Conservation (phyloP, 768 basidiomycete genomes). For the Lentinula edodes region DNA sequence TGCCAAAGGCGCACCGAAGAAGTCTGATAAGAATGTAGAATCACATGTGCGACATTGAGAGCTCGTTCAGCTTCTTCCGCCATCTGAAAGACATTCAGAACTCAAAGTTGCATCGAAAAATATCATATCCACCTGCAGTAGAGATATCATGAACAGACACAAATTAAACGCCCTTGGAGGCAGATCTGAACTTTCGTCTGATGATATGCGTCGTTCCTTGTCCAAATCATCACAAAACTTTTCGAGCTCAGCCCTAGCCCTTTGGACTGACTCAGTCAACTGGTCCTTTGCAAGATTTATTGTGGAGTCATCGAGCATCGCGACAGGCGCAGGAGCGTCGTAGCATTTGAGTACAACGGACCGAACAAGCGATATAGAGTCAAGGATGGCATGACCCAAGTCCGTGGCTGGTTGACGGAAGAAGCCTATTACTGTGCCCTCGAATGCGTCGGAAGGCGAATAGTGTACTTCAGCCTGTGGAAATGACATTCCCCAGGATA, state of each 20-base stretch:
- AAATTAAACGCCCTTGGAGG: conserved; percentile 26
- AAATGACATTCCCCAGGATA: conserved; percentile 35
- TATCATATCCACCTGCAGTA: conserved; percentile 32
- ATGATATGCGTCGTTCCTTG: conserved; percentile 14
- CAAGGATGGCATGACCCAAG: conserved; percentile 28
- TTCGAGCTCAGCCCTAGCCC: conserved; percentile 24
- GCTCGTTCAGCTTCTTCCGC: conserved; percentile 33
- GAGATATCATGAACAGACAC: conserved; percentile 35
- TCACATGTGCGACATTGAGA: conserved; percentile 25
- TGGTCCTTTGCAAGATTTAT: conserved; percentile 14
- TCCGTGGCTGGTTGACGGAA: conserved; percentile 23
- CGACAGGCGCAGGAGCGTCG: conserved; percentile 9
- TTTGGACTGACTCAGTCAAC: conserved; percentile 16
- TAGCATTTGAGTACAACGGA: conserved; percentile 24
- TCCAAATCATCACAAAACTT: conserved; percentile 26
- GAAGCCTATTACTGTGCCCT: conserved; percentile 6
- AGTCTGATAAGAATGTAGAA: conserved; percentile 23
- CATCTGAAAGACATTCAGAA: conserved; percentile 25
- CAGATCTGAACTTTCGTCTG: conserved; percentile 15
- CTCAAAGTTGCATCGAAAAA: background rate
- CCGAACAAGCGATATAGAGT: conserved; percentile 29
- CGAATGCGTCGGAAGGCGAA: conserved; percentile 7
- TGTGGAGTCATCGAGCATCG: conserved; percentile 10
- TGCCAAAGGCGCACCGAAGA: conserved; percentile 31
- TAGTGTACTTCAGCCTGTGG: conserved; percentile 8